Conservation (phyloP, 768 basidiomycete species). For the Goffeauzyma gilvescens region DNA sequence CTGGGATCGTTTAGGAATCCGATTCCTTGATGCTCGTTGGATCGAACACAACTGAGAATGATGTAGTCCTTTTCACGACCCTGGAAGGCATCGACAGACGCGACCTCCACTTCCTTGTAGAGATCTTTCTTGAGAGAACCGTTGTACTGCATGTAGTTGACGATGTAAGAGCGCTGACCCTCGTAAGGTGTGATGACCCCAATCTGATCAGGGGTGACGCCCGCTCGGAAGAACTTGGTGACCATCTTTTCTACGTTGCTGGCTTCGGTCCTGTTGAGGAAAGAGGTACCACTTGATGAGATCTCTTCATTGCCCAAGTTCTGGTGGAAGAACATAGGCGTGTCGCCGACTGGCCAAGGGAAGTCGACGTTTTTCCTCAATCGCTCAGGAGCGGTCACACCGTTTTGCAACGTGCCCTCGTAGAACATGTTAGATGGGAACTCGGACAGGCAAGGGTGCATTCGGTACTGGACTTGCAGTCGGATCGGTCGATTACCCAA, state of each 20-base stretch:
- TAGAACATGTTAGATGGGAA: constrained; percentile 99
- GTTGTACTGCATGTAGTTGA: constrained; percentile 99
- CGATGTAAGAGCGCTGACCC: constrained; percentile 92
- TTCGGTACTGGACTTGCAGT: constrained; percentile 96
- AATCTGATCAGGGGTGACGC: constrained; percentile 84
- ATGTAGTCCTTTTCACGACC: constrained; percentile 99
- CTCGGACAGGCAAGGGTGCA: constrained; percentile 98
- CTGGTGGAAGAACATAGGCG: constrained; percentile 99
- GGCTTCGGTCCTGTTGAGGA: constrained; percentile 95
- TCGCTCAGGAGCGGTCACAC: constrained; percentile 94
- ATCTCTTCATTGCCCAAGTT: constrained; percentile 98
- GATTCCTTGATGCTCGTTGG: constrained; percentile 98
- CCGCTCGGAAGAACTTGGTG: constrained; percentile 98
- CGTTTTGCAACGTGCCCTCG: constrained; percentile 94
- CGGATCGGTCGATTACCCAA: constrained; percentile 92
- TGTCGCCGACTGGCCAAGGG: constrained; percentile 92
- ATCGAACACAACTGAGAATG: constrained; percentile 88
- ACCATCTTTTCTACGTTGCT: constrained; percentile 99
- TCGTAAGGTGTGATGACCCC: constrained; percentile 98
- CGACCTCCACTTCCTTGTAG: constrained; percentile 98
- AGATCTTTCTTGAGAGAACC: constrained; percentile 97
- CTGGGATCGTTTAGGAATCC: constrained; percentile 97
- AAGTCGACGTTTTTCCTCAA: constrained; percentile 96
- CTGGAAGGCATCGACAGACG: constrained; percentile 97
- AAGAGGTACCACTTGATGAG: constrained; percentile 92